Conservation (phyloP, 2,329 filamentous ascomycete species). For the Cladophialophora yegresii region DNA sequence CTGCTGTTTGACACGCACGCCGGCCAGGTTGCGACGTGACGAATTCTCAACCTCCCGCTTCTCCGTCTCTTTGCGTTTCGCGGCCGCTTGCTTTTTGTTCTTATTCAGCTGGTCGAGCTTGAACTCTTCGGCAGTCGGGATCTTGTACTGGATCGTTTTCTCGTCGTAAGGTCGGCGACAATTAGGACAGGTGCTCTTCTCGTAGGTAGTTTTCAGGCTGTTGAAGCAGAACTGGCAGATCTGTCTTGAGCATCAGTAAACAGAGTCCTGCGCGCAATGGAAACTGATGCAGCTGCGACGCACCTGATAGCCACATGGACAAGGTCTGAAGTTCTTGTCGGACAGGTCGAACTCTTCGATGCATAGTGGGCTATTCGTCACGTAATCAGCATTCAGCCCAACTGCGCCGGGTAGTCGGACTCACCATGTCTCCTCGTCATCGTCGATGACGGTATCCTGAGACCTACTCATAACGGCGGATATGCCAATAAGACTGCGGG, state of each 20-base stretch:
- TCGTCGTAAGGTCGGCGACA: conserved; percentile 95
- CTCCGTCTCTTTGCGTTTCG: conserved; percentile 89
- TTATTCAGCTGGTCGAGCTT: conserved; percentile 38
- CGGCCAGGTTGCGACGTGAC: conserved; percentile 92
- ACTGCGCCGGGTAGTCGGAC: conserved; percentile 23
- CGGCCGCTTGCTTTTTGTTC: conserved; percentile 73
- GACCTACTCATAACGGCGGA: conserved; percentile 47
- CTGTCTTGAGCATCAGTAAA: conserved; percentile 50
- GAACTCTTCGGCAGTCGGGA: conserved; percentile 82
- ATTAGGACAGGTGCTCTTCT: conserved; percentile 94
- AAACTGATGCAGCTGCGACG: conserved; percentile 33
- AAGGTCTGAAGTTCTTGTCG: conserved; percentile 94
- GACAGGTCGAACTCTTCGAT: conserved; percentile 99
- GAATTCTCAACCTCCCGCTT: conserved; percentile 95
- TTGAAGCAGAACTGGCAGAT: conserved; percentile 99
- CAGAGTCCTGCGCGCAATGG: background rate
- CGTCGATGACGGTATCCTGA: conserved; percentile 54
- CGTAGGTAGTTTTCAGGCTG: conserved; percentile 94
- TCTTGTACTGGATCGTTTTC: conserved; percentile 94
- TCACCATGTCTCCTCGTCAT: conserved; percentile 54
- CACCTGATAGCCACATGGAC: conserved; percentile 98
- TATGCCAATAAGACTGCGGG: conserved; percentile 28
- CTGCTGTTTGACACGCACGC: conserved; percentile 94
- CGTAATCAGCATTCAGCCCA: conserved; percentile 31
- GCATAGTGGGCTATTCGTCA: conserved; percentile 74